Evolutionary conservation across 73 alveolate species (phyloP).

Genomic region (Stentor roeselii): DNA sequence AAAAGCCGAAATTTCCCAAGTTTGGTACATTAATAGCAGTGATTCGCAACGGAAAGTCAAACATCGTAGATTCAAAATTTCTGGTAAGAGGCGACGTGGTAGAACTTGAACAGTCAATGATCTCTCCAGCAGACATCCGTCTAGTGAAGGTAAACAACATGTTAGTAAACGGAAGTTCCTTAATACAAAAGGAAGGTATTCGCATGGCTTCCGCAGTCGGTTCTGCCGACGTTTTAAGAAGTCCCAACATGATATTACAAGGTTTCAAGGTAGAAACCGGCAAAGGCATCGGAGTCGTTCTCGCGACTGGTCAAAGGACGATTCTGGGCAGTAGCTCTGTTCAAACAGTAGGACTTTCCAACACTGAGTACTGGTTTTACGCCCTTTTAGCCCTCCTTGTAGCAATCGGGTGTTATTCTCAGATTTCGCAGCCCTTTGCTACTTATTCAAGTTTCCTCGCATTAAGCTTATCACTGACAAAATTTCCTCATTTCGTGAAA

Average conservation of each 20-base stretch:
- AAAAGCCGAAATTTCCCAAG: not conserved
- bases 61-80: conserved; percentile 6
- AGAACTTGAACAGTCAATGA: not conserved
- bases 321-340: not conserved
- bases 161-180: not conserved
- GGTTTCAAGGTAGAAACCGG: conserved; percentile 12
- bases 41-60: conserved; percentile 10
- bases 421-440: not conserved
- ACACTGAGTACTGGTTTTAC: not conserved
- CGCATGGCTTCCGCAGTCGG: not conserved
- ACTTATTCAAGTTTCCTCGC: not conserved
- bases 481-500: not conserved
- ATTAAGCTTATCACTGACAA: not conserved
- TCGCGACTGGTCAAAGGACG: conserved; percentile 4
- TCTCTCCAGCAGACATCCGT: not conserved
- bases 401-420: no score
- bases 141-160: not conserved
- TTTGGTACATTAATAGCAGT: not conserved
- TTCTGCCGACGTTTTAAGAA: not conserved
- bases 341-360: not conserved
- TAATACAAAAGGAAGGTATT: conserved; percentile 5
- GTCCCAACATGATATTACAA: conserved; percentile 9
- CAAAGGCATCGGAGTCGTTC: conserved; percentile 15
- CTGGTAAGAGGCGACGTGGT: conserved; percentile 8
- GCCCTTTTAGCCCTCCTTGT: not conserved